Base-by-base conservation (phyloP, 768 basidiomycete genomes). In the Neoboletus magnificus region DNA sequence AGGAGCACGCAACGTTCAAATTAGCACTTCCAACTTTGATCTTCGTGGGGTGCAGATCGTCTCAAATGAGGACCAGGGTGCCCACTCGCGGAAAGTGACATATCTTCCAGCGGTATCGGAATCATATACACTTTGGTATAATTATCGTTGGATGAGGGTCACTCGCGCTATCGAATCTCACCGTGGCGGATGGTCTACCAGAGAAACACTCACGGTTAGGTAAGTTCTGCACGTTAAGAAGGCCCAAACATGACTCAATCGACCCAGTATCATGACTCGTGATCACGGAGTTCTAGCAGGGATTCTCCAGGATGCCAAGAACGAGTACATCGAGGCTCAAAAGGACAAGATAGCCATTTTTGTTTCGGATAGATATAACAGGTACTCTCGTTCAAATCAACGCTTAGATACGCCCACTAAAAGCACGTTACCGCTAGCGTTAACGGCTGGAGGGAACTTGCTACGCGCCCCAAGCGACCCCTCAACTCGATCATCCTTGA, bases 401-500 rank as follows among this genome's bases (percentile, higher is more conserved):
- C 20, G 9, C 16, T 37, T 9, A 4, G 29, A 30, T 20, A 4
- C 6, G 12, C 48, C 36, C 41, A 5, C 36, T 54, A 10, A 58
- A 30, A 10, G 48, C 4, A 36, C 20, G 25, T 54, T 11, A 10
- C 40, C 59, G 62, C 56, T 50, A 56, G 76, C 37, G 0, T 1
- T 18, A 64, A 79, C 50, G 63, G 70, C 58, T 91, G 86, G 87
- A 74, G 74, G 13, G 76, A 76, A 45, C 75, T 84, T 37, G 77
- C 81, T 13, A 77, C 77, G 10, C 80, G 85, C 27, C 79, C 82
- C 20, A 90, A 88, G 65, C 82, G 89, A 5, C 79, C 85, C 11
- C 68, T 88, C 15, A 71, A 73, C 15, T 89, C 88, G 1, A 84
- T 91, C 52, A 79, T 91, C 33, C 73, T 91, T 16, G 86, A 90